Conservation (phyloP, 2,329 filamentous ascomycete genomes). For the Fusarium transvaalense region DNA sequence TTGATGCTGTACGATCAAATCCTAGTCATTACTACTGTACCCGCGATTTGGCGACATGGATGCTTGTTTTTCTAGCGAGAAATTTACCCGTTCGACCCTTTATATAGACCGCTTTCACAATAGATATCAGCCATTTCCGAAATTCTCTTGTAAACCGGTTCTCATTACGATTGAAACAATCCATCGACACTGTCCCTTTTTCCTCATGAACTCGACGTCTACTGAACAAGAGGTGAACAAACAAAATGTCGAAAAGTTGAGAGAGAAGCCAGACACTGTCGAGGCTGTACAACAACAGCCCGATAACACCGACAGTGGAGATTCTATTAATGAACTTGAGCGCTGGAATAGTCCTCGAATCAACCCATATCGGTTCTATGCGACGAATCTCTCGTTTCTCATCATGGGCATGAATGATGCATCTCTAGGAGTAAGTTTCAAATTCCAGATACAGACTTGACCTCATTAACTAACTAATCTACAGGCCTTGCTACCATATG, state of each 20-base stretch:
- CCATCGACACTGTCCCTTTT: background rate
- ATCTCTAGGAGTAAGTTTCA: conserved; percentile 68
- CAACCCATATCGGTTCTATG: conserved; percentile 70
- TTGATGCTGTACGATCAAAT: background rate
- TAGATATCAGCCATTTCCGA: background rate
- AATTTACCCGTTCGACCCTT: conserved; percentile 15
- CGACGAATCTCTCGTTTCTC: conserved; percentile 71
- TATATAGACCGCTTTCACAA: background rate
- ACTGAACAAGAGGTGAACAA: conserved; percentile 1
- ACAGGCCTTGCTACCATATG: conserved; percentile 63
- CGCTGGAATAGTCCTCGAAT: conserved; percentile 73
- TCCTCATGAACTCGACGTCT: conserved; percentile 3
- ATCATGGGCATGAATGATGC: conserved; percentile 78
- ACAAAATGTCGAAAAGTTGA: conserved; percentile 18
- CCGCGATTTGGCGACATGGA: background rate
- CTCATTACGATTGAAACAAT: background rate
- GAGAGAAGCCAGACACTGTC: conserved; percentile 15
- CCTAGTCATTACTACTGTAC: background rate
- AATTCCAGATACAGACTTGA: background rate
- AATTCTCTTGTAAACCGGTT: background rate
- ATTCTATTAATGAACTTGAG: conserved; percentile 52
- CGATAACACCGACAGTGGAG: conserved; percentile 8
- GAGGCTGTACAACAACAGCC: conserved; percentile 17
- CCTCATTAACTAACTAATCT: conserved; percentile 22
- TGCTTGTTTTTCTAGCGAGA: conserved; percentile 19